phyloP scores from a whole-genome alignment of 768 basidiomycete genomes.

The Vararia minispora region DNA sequence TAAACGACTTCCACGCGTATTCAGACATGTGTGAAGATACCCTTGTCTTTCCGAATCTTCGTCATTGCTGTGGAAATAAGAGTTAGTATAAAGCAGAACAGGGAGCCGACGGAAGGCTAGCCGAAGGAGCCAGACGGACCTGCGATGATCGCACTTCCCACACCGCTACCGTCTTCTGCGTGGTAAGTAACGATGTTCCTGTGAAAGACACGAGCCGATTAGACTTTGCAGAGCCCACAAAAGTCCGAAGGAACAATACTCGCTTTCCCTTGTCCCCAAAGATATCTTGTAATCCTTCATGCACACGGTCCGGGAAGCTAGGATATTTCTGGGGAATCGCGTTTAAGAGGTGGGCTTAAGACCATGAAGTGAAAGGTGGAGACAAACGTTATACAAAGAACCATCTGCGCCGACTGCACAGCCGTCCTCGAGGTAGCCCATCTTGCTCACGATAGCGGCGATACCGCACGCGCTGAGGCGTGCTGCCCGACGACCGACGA shows the following conservation, averaged over 20 bases:
- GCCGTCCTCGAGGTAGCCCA: conserved; percentile 85
- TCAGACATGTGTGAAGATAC: conserved; percentile 42
- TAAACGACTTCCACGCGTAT: neutral
- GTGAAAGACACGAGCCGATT: neutral
- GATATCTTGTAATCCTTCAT: conserved; percentile 86
- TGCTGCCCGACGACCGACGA: conserved; percentile 85
- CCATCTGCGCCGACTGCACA: conserved; percentile 90
- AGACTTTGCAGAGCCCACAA: neutral
- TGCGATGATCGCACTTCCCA: conserved; percentile 95
- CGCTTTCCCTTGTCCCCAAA: conserved; percentile 94
- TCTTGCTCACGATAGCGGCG: conserved; percentile 91
- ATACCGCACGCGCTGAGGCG: conserved; percentile 92
- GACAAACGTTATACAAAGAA: conserved; percentile 81
- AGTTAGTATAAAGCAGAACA: conserved; percentile 8
- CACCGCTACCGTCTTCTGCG: conserved; percentile 88
- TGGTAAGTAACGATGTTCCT: conserved; percentile 71
- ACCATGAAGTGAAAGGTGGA: no score
- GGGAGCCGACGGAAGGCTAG: neutral
- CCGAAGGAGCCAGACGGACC: conserved; percentile 28
- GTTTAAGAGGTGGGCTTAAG: no score
- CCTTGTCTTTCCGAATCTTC: conserved; percentile 62
- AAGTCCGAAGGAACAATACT: conserved; percentile 19
- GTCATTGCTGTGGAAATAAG: conserved; percentile 63
- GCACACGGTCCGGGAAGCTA: conserved; percentile 84
- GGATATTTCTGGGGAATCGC: conserved; percentile 86